Evolutionary conservation across 371 early-diverging fungal genomes (phyloP).

Genomic region (Coemansia sp.): DNA sequence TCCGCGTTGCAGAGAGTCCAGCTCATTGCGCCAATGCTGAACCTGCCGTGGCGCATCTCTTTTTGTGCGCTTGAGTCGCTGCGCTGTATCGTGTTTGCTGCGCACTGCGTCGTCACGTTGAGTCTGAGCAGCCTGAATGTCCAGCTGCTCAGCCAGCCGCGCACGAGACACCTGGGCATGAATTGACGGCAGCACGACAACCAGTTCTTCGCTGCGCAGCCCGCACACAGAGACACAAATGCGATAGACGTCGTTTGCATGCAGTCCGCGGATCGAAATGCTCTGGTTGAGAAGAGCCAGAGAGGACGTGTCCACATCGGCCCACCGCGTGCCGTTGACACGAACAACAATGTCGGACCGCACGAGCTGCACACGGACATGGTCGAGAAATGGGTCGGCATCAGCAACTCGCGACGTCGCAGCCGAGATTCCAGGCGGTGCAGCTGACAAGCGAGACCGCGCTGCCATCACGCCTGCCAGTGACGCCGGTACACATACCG

Average conservation of each 20-base stretch:
- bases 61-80: slow-evolving; percentile 16
- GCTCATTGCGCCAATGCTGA: slow-evolving; percentile 30
- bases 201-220: slow-evolving; percentile 43
- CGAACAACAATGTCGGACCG: slow-evolving; percentile 38
- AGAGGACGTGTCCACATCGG: slow-evolving; percentile 2
- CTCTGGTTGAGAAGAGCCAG: slow-evolving; percentile 13
- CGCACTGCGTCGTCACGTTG: slow-evolving; percentile 1
- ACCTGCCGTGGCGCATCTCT: slow-evolving; percentile 19
- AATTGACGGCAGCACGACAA: slow-evolving; percentile 15
- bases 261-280: slow-evolving; percentile 21
- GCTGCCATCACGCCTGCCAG: slow-evolving; percentile 23
- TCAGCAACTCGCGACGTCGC: slow-evolving; percentile 14
- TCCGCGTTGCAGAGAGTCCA: slow-evolving; percentile 17
- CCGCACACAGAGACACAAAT: slow-evolving; percentile 31
- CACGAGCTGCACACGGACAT: slow-evolving; percentile 32
- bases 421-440: neutral
- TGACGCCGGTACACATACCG: slow-evolving; percentile 41
- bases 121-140: neutral
- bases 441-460: neutral
- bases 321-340: slow-evolving; percentile 39
- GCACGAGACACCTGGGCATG: slow-evolving; percentile 4
- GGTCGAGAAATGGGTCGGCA: slow-evolving; percentile 34
- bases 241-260: slow-evolving; percentile 7
- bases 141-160: neutral
- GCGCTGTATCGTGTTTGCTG: slow-evolving; percentile 1